Conservation (phyloP, 2,329 filamentous ascomycete genomes). For the Capronia americana region DNA sequence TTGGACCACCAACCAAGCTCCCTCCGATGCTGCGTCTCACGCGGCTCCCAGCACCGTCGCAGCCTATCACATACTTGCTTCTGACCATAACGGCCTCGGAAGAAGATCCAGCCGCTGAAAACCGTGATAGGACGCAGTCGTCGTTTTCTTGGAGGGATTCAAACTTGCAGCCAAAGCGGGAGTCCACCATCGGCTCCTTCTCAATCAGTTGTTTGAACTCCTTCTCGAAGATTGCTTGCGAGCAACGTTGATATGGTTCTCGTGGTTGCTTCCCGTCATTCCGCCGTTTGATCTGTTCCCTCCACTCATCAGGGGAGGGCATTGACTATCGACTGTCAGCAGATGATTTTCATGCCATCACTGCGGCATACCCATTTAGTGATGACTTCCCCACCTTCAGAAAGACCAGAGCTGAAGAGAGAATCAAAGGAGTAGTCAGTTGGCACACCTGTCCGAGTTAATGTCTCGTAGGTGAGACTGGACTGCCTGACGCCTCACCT, state of each 20-base stretch:
- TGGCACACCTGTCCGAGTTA: slow-evolving; percentile 4
- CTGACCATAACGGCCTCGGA: slow-evolving; percentile 22
- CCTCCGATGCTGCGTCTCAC: slow-evolving; percentile 40
- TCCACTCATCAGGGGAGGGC: slow-evolving; percentile 21
- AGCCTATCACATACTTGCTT: slow-evolving; percentile 41
- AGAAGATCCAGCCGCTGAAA: neutral
- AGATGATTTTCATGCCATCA: no score
- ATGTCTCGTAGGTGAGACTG: neutral
- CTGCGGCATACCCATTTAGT: slow-evolving; percentile 10
- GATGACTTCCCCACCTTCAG: slow-evolving; percentile 11
- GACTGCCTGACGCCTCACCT: slow-evolving; percentile 6
- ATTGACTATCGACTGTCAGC: neutral
- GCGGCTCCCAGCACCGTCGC: slow-evolving; percentile 42
- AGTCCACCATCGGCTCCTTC: slow-evolving; percentile 37
- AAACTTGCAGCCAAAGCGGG: slow-evolving; percentile 42
- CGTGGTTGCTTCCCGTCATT: slow-evolving; percentile 45
- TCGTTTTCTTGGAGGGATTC: slow-evolving; percentile 6
- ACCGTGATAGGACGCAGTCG: neutral
- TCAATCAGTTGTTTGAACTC: slow-evolving; percentile 43
- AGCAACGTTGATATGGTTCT: slow-evolving; percentile 44
- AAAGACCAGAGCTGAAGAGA: slow-evolving; percentile 16
- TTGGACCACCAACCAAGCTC: slow-evolving; percentile 39
- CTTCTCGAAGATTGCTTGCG: slow-evolving; percentile 45
- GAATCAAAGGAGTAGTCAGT: slow-evolving; percentile 2
- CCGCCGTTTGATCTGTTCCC: slow-evolving; percentile 32